phyloP scores from a whole-genome alignment of 805 yeast species.

The Candida railenensis region DNA sequence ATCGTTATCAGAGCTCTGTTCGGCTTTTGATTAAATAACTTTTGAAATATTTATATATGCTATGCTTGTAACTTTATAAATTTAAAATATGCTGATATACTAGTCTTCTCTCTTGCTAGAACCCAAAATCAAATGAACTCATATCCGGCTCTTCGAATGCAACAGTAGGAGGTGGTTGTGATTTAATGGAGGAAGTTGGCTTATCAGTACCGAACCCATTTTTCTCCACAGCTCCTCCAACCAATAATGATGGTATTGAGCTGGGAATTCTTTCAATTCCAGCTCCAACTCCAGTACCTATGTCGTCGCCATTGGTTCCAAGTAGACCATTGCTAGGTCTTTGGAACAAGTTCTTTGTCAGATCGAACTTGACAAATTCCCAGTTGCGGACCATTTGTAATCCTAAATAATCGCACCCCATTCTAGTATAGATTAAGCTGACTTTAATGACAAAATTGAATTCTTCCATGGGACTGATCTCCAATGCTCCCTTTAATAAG shows the following conservation, averaged over 20 bases:
- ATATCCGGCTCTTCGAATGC: constrained; percentile 73
- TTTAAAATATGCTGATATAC: too few relatives aligned
- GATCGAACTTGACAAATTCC: constrained; percentile 46
- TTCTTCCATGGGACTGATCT: constrained; percentile 48
- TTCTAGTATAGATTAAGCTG: constrained; percentile 66
- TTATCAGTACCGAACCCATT: constrained; percentile 5
- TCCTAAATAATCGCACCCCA: constrained; percentile 89
- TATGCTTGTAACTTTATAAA: too few relatives aligned
- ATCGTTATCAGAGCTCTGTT: too few relatives aligned
- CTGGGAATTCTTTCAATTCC: neutral
- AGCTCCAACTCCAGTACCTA: neutral
- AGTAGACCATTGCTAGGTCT: neutral
- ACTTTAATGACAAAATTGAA: constrained; percentile 61
- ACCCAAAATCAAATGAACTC: constrained; percentile 63
- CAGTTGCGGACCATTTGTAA: constrained; percentile 63
- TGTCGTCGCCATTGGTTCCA: neutral
- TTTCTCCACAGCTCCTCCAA: neutral
- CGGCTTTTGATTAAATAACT: too few relatives aligned
- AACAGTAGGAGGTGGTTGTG: constrained; percentile 45
- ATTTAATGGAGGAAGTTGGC: neutral
- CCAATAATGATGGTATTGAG: neutral
- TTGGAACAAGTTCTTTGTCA: constrained; percentile 4
- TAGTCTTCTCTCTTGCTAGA: constrained; percentile 9
- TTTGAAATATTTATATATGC: too few relatives aligned
- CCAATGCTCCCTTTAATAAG: constrained; percentile 50